Evolutionary conservation across 176 grass and related monocot genomes (phyloP), one percentile per base, ranked within the genome.

Genomic region (Bothriochloa decipiens): DNA sequence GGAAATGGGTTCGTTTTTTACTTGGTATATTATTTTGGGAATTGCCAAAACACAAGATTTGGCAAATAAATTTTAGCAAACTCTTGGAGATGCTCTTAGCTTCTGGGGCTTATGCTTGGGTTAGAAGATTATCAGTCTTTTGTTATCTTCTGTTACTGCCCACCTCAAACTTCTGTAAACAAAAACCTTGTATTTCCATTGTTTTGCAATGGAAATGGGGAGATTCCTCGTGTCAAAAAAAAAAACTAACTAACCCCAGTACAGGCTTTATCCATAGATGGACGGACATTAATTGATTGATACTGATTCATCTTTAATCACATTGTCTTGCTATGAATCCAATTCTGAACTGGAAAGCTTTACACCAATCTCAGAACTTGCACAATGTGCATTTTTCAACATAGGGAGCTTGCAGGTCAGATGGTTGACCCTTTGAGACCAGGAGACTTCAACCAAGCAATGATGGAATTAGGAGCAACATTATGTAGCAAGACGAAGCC

Each of bases 401-500:
- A 55, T 62, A 98, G 96, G 96, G 87, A 90, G 65, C 76, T 95
- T 14, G 93, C 91, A 77, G 85, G 83, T 50, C 80, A 92, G 71
- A 75, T 98, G 45, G 93, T 98, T 77, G 93, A 98, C 81, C 91
- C 91, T 75, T 92, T 55, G 11, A 98, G 96, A 55, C 91, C 96
- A 75, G 96, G 96, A 81, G 96, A 98, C 70, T 94, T 95, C 89
- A 98, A 98, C 85, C 96, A 98, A 91, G 91, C 93, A 77, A 86
- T 95, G 88, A 98, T 98, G 96, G 96, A 98, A 88, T 85, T 98
- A 69, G 96, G 96, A 62, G 93, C 96, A 80, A 98, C 88, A 53
- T 80, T 93, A 61, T 98, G 96, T 81, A 88, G 80, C 63, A 87
- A 80, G 71, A 79, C 89, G 4, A 95, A 77, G 72, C 96, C 93